Evolutionary conservation across 768 basidiomycete genomes (phyloP).

Genomic region (Tulasnella sp.): DNA sequence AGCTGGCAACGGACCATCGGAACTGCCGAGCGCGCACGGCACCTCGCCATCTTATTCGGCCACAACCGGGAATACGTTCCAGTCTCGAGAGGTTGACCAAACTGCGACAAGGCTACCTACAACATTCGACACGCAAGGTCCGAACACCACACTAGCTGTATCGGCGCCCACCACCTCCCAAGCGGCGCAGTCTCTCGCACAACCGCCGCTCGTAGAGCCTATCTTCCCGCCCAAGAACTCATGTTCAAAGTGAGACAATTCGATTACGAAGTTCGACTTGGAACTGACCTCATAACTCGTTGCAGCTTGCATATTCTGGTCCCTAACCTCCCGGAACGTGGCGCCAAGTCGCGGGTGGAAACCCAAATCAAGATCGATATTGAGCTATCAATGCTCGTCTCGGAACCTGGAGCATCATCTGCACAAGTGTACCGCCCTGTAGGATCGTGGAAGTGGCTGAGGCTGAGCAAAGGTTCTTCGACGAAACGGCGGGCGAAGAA

Average conservation of each 20-base stretch:
- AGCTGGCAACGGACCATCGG: not conserved
- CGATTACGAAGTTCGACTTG: not conserved
- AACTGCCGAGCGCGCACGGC: not conserved
- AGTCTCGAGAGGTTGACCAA: not conserved
- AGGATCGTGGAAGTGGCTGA: conserved; percentile 88
- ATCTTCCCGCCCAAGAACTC: conserved; percentile 24
- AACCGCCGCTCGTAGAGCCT: not conserved
- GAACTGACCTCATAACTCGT: not conserved
- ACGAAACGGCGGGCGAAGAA: conserved; percentile 83
- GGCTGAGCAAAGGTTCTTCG: conserved; percentile 72
- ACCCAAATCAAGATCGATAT: conserved; percentile 86
- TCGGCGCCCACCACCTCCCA: conserved; percentile 9
- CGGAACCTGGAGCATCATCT: conserved; percentile 10
- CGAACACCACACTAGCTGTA: not conserved
- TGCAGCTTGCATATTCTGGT: conserved; percentile 73
- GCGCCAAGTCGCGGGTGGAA: conserved; percentile 91
- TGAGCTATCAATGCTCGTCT: conserved; percentile 49
- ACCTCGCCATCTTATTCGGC: not conserved
- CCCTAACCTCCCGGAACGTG: conserved; percentile 74
- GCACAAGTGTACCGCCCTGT: conserved; percentile 63
- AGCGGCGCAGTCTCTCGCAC: not conserved
- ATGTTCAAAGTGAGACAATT: conserved; percentile 14
- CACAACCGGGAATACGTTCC: not conserved
- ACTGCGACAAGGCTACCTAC: not conserved
- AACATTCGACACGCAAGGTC: not conserved